These are phyloP conservation scores for Cercophora scortea DNA, from an alignment of 495 filamentous ascomycete genomes.

Conservation along the genomic window DNA sequence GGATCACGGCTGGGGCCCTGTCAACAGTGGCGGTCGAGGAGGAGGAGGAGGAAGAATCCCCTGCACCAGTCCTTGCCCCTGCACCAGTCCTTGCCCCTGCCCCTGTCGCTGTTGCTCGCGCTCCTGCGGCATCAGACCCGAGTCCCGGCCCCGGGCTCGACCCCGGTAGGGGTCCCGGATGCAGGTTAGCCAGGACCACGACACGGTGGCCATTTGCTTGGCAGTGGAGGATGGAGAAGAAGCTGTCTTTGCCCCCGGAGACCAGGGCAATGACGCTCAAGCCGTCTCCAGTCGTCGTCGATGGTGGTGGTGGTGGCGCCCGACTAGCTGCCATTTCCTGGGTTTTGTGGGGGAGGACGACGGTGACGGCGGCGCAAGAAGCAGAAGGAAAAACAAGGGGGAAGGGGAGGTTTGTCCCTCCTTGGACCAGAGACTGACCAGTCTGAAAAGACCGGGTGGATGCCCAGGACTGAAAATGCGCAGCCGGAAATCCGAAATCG, in stretches of 20 bases:
- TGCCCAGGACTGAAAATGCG: no score
- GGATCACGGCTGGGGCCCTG: conserved; percentile 7
- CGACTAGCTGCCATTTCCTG: conserved; percentile 10
- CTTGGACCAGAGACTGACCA: no score
- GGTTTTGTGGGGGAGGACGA: no score
- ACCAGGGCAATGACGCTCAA: conserved; percentile 86
- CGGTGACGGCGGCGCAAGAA: no score
- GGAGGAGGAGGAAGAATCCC: not conserved
- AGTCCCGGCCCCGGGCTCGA: not conserved
- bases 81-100: no score
- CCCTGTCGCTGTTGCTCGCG: no score
- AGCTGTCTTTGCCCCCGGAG: conserved; percentile 94
- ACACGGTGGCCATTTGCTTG: conserved; percentile 76
- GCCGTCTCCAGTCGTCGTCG: not conserved
- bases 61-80: no score
- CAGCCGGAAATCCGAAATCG: no score
- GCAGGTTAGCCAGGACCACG: conserved; percentile 82
- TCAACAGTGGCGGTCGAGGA: conserved; percentile 1
- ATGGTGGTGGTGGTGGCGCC: not conserved
- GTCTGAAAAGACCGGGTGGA: no score
- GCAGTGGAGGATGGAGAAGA: conserved; percentile 89
- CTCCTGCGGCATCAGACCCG: no score
- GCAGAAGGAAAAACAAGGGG: no score
- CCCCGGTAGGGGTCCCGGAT: conserved; percentile 41
- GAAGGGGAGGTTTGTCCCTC: no score